Percentiles rank a stretch among this genome's conserved stretches.
These are phyloP conservation scores for Saturnispora halmiae DNA, from an alignment of 805 yeast genomes.

Conservation along the genomic window DNA sequence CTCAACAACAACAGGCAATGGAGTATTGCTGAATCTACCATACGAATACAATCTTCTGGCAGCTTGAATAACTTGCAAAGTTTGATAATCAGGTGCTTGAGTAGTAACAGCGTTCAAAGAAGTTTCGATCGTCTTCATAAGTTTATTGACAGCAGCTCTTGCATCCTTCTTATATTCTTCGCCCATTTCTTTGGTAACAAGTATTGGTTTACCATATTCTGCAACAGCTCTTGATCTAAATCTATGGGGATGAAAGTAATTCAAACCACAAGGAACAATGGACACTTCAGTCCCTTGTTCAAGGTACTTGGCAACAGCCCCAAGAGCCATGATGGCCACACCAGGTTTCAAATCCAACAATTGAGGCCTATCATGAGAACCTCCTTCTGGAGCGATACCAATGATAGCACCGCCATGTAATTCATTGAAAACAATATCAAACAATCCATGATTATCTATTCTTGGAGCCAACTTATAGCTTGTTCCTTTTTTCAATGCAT, in stretches of 20 bases:
- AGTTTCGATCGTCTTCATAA: conserved; percentile 56
- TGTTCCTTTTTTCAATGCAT: conserved; percentile 43
- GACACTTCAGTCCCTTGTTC: conserved; percentile 49
- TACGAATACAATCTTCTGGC: conserved; percentile 81
- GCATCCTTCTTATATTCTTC: conserved; percentile 54
- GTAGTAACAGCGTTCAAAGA: conserved; percentile 78
- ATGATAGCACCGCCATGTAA: conserved; percentile 62
- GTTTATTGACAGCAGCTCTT: conserved; percentile 58
- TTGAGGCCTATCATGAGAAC: conserved; percentile 94
- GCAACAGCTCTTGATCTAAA: conserved; percentile 92
- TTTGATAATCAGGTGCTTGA: conserved; percentile 78
- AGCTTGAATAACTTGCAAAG: conserved; percentile 84
- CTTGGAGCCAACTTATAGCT: conserved; percentile 63
- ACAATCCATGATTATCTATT: conserved; percentile 74
- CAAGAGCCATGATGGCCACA: conserved; percentile 95
- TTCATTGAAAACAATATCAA: conserved; percentile 71
- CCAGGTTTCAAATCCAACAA: conserved; percentile 92
- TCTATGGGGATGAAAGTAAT: conserved; percentile 91
- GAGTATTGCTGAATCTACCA: conserved; percentile 35
- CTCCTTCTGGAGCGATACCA: conserved; percentile 97
- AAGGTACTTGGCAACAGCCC: conserved; percentile 67
- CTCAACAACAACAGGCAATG: conserved; percentile 79
- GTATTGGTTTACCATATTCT: conserved; percentile 85
- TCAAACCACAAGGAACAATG: conserved; percentile 94
- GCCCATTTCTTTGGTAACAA: conserved; percentile 51